Conservation (phyloP, 805 yeast species). For the Debaryomyces prosopidis region DNA sequence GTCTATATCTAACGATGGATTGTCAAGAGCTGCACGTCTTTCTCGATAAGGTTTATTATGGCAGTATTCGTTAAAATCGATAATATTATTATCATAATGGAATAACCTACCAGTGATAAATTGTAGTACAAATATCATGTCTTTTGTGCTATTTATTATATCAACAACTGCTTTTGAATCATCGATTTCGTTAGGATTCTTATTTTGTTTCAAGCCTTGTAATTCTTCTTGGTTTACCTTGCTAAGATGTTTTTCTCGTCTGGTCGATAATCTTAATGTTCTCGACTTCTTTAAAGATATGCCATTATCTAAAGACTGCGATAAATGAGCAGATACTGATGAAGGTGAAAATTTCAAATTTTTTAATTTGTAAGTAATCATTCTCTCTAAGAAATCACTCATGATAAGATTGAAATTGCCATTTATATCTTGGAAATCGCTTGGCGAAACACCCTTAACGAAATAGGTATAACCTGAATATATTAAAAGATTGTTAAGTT, state of each 20-base stretch:
- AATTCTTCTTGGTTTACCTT: constrained; percentile 7
- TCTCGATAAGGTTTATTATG: constrained; percentile 24
- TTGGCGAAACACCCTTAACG: constrained; percentile 55
- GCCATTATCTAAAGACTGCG: constrained; percentile 11
- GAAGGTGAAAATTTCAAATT: constrained; percentile 16
- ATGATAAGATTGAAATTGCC: constrained; percentile 37
- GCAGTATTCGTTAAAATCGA: constrained; percentile 32
- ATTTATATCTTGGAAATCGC: constrained; percentile 48
- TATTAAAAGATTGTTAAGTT: constrained; percentile 27
- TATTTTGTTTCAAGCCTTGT: constrained; percentile 3
- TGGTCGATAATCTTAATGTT: constrained; percentile 28
- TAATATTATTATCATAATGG: constrained; percentile 36
- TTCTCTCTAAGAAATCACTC: constrained; percentile 27
- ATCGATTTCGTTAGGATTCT: constrained; percentile 21
- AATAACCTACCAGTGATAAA: constrained; percentile 41
- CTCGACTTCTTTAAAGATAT: constrained; percentile 24
- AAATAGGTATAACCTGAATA: constrained; percentile 41
- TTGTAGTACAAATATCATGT: constrained; percentile 37
- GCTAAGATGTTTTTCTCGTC: constrained; percentile 27
- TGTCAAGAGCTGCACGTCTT: constrained; percentile 18
- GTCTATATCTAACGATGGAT: constrained; percentile 26
- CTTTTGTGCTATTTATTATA: constrained; percentile 34
- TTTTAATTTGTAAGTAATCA: constrained; percentile 23
- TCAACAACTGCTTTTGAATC: constrained; percentile 36
- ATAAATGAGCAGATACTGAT: constrained; percentile 7